Evolutionary conservation across 352 stramenopile genomes (phyloP).

Genomic region (Phytophthora colocasiae): DNA sequence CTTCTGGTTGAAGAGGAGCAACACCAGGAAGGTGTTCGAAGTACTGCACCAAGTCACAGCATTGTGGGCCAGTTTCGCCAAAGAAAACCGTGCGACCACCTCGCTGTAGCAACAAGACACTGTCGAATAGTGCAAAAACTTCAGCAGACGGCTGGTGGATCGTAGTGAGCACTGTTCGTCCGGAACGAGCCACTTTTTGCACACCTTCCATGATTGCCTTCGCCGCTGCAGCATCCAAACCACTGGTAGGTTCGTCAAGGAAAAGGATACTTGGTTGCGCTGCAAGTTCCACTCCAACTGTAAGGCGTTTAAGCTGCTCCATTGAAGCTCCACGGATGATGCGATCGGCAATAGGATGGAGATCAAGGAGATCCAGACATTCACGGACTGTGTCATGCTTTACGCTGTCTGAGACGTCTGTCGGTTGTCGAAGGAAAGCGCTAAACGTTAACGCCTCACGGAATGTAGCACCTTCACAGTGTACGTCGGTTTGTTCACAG

Average conservation of each 20-base stretch:
- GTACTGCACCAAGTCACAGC: slow-evolving; percentile 51
- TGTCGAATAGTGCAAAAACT: slow-evolving; percentile 88
- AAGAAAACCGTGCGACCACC: slow-evolving; percentile 65
- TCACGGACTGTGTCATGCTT: slow-evolving; percentile 66
- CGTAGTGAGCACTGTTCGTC: slow-evolving; percentile 75
- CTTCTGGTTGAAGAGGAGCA: slow-evolving; percentile 35
- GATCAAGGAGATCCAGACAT: slow-evolving; percentile 84
- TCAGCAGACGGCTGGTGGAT: slow-evolving; percentile 51
- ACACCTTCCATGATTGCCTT: slow-evolving; percentile 74
- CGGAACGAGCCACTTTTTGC: slow-evolving; percentile 67
- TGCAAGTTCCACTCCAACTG: slow-evolving; percentile 55
- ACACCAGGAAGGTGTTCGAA: slow-evolving; percentile 53
- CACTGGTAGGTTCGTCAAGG: slow-evolving; percentile 64
- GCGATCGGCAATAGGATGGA: slow-evolving; percentile 61
- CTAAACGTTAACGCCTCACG: slow-evolving; percentile 91
- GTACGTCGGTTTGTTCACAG: slow-evolving; percentile 59
- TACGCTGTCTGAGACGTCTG: slow-evolving; percentile 38
- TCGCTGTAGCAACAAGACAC: slow-evolving; percentile 75
- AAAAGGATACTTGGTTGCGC: slow-evolving; percentile 60
- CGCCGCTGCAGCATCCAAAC: slow-evolving; percentile 72
- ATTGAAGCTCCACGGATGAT: slow-evolving; percentile 50
- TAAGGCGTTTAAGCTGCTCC: slow-evolving; percentile 63
- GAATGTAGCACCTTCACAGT: slow-evolving; percentile 75
- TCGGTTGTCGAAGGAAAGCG: slow-evolving; percentile 76
- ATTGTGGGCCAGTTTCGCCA: slow-evolving; percentile 50